These are phyloP conservation scores for Malus asiatica DNA, from an alignment of 306 rosid species.

Conservation along the genomic window DNA sequence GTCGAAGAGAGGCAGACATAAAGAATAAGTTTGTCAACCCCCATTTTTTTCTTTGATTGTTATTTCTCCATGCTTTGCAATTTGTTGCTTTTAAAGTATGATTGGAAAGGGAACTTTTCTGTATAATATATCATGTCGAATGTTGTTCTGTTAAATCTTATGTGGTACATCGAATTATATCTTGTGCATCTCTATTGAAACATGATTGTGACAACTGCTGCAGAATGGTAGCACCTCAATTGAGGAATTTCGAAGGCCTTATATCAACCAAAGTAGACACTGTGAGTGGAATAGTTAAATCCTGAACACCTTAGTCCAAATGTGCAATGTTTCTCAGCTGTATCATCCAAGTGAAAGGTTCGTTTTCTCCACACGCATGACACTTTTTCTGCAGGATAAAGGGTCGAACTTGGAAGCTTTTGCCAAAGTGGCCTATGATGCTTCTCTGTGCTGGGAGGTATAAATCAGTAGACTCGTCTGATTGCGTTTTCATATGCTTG, in stretches of 20 bases:
- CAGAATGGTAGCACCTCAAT: constrained; percentile 47
- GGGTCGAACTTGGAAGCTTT: constrained; percentile 42
- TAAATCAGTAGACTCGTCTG: neutral
- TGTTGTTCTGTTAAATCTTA: neutral
- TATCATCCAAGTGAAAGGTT: neutral
- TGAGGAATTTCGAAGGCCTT: constrained; percentile 59
- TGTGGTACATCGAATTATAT: neutral
- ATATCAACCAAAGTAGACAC: constrained; percentile 20
- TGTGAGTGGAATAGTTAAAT: constrained; percentile 34
- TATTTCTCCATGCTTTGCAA: neutral
- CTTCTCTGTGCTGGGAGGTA: constrained; percentile 47
- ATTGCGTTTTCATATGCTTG: neutral
- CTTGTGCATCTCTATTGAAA: constrained; percentile 2
- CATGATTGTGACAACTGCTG: neutral
- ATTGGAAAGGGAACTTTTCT: neutral
- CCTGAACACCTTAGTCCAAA: neutral
- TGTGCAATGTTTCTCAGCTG: neutral
- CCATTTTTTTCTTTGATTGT: neutral
- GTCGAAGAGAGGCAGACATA: constrained; percentile 70
- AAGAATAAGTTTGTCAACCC: constrained; percentile 37
- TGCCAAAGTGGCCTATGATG: constrained; percentile 24
- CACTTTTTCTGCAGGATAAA: constrained; percentile 29
- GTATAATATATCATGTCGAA: neutral
- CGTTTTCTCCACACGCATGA: neutral
- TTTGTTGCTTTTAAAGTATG: neutral